phyloP scores from a whole-genome alignment of 805 yeast species.

The Kurtzmaniella fragi region DNA sequence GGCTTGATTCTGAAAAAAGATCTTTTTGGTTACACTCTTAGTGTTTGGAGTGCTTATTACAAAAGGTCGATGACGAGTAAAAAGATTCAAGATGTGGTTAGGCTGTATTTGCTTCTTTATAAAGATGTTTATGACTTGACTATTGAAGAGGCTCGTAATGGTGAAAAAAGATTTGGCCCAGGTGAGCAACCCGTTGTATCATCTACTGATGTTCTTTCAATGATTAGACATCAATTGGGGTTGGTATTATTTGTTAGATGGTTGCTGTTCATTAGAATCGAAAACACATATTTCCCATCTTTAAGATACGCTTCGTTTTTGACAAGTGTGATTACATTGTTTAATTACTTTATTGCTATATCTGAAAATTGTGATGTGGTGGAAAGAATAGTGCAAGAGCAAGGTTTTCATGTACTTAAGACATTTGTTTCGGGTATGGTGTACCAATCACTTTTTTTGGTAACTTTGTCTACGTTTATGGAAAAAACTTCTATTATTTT shows the following conservation, averaged over 20 bases:
- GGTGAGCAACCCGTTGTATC: neutral
- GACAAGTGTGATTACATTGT: slow-evolving; percentile 18
- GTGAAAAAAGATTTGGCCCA: neutral
- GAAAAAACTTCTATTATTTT: neutral
- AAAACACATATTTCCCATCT: slow-evolving; percentile 23
- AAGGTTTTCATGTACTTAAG: neutral
- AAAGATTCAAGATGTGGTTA: slow-evolving; percentile 10
- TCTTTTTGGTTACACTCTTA: slow-evolving; percentile 3
- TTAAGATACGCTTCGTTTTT: slow-evolving; percentile 20
- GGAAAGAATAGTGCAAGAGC: neutral
- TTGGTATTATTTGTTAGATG: slow-evolving; percentile 16
- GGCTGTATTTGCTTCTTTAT: slow-evolving; percentile 14
- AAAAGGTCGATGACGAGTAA: slow-evolving; percentile 9
- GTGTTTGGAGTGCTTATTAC: slow-evolving; percentile 18
- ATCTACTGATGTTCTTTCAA: slow-evolving; percentile 3
- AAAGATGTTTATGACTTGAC: slow-evolving; percentile 8
- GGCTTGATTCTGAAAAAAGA: slow-evolving; percentile 9
- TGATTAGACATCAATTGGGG: slow-evolving; percentile 12
- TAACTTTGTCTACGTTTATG: neutral
- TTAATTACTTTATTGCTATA: slow-evolving; percentile 18
- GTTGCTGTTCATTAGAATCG: slow-evolving; percentile 23
- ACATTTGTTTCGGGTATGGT: neutral
- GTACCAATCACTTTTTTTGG: neutral
- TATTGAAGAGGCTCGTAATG: slow-evolving; percentile 3
- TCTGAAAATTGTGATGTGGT: slow-evolving; percentile 7